Conservation (phyloP, 768 basidiomycete genomes). For the Gymnopilus dilepis region DNA sequence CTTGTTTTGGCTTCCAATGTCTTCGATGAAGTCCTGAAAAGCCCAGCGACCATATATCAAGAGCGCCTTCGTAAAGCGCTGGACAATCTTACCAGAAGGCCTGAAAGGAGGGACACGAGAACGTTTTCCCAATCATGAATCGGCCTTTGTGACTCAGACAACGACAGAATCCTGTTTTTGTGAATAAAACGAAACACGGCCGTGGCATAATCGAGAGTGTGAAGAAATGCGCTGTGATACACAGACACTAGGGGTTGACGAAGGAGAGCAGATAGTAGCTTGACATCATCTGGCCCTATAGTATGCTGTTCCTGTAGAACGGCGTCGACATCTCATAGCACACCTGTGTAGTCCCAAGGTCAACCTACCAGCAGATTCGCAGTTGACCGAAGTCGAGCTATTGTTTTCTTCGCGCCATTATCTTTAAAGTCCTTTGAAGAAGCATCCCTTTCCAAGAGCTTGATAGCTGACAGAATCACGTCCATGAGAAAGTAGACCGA, state of each 20-base stretch:
- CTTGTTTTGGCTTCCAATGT: conserved; percentile 16
- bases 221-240: conserved; percentile 43
- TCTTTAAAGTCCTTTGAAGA: conserved; percentile 32
- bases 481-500: conserved; percentile 20
- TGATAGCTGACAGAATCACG: conserved; percentile 34
- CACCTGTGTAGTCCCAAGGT: neutral
- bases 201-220: conserved; percentile 46
- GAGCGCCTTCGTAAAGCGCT: too few relatives aligned
- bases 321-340: neutral
- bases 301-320: conserved; percentile 43
- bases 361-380: conserved; percentile 47
- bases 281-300: conserved; percentile 41
- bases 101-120: conserved; percentile 54
- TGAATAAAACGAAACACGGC: conserved; percentile 46
- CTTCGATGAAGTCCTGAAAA: conserved; percentile 30
- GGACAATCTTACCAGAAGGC: conserved; percentile 31
- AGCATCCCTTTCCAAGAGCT: conserved; percentile 36
- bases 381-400: conserved; percentile 47
- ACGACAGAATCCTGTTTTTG: conserved; percentile 40
- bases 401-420: conserved; percentile 35
- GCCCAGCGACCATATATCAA: neutral
- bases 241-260: conserved; percentile 49
- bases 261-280: conserved; percentile 44
- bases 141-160: conserved; percentile 23
- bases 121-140: conserved; percentile 49